Evolutionary conservation across 2,329 filamentous ascomycete genomes (phyloP).

Genomic region (Paramyrothecium roridum): DNA sequence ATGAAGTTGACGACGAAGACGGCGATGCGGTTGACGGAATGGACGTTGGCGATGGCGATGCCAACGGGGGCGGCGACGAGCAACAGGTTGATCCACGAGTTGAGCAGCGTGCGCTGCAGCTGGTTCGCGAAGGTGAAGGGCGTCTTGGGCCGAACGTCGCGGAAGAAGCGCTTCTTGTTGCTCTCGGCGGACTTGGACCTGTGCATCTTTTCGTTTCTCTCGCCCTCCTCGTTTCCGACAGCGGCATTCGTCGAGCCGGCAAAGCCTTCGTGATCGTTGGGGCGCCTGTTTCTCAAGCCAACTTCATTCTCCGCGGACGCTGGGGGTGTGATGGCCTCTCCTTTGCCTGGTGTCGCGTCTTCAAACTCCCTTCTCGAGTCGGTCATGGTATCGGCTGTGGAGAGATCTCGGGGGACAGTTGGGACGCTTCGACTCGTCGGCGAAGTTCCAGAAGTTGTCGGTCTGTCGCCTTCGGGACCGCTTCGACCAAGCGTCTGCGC

Average conservation of each 20-base stretch:
- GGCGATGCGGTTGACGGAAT: conserved; percentile 51
- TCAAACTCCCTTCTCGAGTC: conserved; percentile 14
- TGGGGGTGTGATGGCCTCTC: conserved; percentile 13
- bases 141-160: conserved; percentile 44
- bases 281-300: conserved; percentile 26
- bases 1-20: conserved; percentile 91
- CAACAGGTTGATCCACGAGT: conserved; percentile 84
- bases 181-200: conserved; percentile 1
- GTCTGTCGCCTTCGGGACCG: conserved; percentile 8
- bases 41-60: conserved; percentile 68
- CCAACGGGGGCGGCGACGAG: conserved; percentile 76
- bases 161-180: conserved; percentile 30
- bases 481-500: conserved; percentile 18
- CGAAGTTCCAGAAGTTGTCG: background rate
- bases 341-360: conserved; percentile 10
- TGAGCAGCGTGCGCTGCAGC: conserved; percentile 70
- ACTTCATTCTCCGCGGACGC: conserved; percentile 15
- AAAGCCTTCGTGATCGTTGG: conserved; percentile 12
- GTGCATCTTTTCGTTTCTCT: conserved; percentile 1
- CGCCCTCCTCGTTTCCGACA: conserved; percentile 19
- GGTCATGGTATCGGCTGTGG: conserved; percentile 18
- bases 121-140: conserved; percentile 63
- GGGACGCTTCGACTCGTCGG: conserved; percentile 8
- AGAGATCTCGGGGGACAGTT: conserved; percentile 16
- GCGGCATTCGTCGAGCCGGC: conserved; percentile 2